A percentile compares a stretch with the other conserved stretches of the same genome.
Conservation (phyloP, 1,284 basidiomycete genomes). For the Pisolithus thermaeus region DNA sequence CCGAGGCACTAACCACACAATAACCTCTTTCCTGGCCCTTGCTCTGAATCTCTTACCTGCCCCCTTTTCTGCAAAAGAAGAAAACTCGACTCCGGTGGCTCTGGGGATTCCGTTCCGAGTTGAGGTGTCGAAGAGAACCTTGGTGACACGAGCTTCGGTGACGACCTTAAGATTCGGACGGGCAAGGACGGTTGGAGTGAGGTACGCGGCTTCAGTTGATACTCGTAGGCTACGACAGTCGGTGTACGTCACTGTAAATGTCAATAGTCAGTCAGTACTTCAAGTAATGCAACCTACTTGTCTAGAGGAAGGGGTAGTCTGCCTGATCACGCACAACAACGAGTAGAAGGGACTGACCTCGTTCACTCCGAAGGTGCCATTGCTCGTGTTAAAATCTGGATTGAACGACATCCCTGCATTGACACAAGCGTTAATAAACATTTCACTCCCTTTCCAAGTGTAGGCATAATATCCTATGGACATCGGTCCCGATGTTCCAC, state of each 20-base stretch:
- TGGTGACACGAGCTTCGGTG: slow-evolving; percentile 47
- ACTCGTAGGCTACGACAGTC: slow-evolving; percentile 45
- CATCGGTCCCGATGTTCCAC: slow-evolving; percentile 47
- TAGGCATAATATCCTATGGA: slow-evolving; percentile 29
- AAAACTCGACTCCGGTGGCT: slow-evolving; percentile 60
- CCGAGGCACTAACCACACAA: slow-evolving; percentile 46
- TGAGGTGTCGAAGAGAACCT: slow-evolving; percentile 51
- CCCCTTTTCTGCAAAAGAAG: slow-evolving; percentile 15
- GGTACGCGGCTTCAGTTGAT: slow-evolving; percentile 58
- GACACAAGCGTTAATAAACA: slow-evolving; percentile 24
- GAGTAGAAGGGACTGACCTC: slow-evolving; percentile 14
- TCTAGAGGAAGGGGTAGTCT: slow-evolving; percentile 18
- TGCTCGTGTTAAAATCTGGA: slow-evolving; percentile 27
- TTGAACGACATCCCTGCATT: slow-evolving; percentile 27
- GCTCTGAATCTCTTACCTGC: slow-evolving; percentile 35
- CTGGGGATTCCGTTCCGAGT: slow-evolving; percentile 31
- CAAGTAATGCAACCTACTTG: slow-evolving; percentile 27
- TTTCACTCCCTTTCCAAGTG: slow-evolving; percentile 14
- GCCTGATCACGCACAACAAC: background rate
- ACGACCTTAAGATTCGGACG: slow-evolving; percentile 59
- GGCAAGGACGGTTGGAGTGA: slow-evolving; percentile 54
- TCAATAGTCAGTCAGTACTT: slow-evolving; percentile 3
- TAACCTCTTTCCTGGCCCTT: slow-evolving; percentile 50
- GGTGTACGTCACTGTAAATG: slow-evolving; percentile 54
- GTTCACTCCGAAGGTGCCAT: slow-evolving; percentile 27